Base-by-base conservation (phyloP, 2,329 filamentous ascomycete genomes). In the Hymenoscyphus scutula region DNA sequence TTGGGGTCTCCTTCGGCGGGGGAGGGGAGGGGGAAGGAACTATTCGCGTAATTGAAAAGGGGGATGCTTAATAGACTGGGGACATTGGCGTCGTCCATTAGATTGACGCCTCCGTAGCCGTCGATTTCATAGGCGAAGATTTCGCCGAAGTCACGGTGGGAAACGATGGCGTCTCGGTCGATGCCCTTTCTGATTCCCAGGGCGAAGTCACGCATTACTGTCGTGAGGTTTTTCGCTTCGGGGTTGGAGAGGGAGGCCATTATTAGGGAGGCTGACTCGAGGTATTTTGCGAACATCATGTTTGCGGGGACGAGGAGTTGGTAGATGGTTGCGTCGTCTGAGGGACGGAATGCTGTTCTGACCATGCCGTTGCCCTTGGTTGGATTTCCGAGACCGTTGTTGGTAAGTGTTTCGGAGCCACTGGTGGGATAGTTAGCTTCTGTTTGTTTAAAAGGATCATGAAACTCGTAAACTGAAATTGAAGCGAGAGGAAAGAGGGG, bases 291-390 rank as follows among this genome's bases (percentile, higher is more conserved):
- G 67, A 91, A 87, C 88, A 91, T 90, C 88, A 91, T 92, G 74
- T 97, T 98, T 29, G 89, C 87, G 0, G 93, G 93, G 67, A 97
- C 90, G 67, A 96, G 86, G 74, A 92, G 92, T 73, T 93, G 91
- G 63, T 92, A 87, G 37, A 91, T 89, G 0, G 70, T 91, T 1
- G 91, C 87, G 73, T 97, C 94, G 73, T 98, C 93, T 59, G 90
- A 94, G 0, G 93, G 93, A 0, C 94, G 85, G 80, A 97, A 97
- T 34, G 92, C 92, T 68, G 90, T 92, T 62, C 94, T 85, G 54
- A 97, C 85, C 61, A 97, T 84, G 0, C 91, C 92, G 2, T 92
- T 94, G 48, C 75, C 76, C 59, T 86, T 89, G 2, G 96, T 83
- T 0, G 94, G 93, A 66, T 91, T 93, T 19, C 92, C 92, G 29